Percentiles rank a stretch among this genome's conserved stretches.
phyloP scores from a whole-genome alignment of 768 basidiomycete genomes.

The Phylloporus sp. region DNA sequence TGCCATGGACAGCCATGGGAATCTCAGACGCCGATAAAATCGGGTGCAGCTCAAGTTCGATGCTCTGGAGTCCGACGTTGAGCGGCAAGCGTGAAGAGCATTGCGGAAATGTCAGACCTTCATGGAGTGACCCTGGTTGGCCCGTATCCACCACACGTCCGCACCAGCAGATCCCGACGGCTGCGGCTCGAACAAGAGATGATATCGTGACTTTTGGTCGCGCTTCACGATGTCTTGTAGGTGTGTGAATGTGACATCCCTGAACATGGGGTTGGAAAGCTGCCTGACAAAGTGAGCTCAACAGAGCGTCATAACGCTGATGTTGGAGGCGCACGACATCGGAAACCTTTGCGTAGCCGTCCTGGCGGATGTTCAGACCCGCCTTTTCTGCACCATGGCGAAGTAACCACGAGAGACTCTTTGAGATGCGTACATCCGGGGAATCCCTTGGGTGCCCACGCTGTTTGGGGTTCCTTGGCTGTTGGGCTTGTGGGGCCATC shows the following conservation, averaged over 20 bases:
- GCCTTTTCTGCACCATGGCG: conserved; percentile 83
- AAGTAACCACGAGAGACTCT: conserved; percentile 87
- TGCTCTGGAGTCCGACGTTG: conserved; percentile 39
- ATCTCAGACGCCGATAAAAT: conserved; percentile 57
- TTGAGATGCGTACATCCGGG: conserved; percentile 68
- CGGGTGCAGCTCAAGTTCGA: conserved; percentile 62
- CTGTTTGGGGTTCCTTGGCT: conserved; percentile 35
- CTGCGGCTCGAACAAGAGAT: conserved; percentile 49
- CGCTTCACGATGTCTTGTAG: conserved; percentile 60
- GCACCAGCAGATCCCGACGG: conserved; percentile 22
- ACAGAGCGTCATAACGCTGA: background rate
- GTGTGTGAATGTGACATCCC: conserved; percentile 47
- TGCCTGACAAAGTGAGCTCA: conserved; percentile 28
- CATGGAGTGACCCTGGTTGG: conserved; percentile 87
- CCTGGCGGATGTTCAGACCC: conserved; percentile 66
- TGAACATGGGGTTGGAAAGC: conserved; percentile 68
- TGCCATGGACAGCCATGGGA: conserved; percentile 82
- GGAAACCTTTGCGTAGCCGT: conserved; percentile 79
- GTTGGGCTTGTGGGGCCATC: conserved; percentile 9
- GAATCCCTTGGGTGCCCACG: conserved; percentile 60
- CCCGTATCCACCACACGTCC: conserved; percentile 78
- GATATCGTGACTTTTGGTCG: conserved; percentile 65
- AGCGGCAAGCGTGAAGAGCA: background rate
- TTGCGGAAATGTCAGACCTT: conserved; percentile 41
- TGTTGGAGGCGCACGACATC: conserved; percentile 67